Percentiles rank a stretch among this genome's conserved stretches.
Evolutionary conservation across 2,329 filamentous ascomycete genomes (phyloP).

Genomic region (Fusarium temperatum): DNA sequence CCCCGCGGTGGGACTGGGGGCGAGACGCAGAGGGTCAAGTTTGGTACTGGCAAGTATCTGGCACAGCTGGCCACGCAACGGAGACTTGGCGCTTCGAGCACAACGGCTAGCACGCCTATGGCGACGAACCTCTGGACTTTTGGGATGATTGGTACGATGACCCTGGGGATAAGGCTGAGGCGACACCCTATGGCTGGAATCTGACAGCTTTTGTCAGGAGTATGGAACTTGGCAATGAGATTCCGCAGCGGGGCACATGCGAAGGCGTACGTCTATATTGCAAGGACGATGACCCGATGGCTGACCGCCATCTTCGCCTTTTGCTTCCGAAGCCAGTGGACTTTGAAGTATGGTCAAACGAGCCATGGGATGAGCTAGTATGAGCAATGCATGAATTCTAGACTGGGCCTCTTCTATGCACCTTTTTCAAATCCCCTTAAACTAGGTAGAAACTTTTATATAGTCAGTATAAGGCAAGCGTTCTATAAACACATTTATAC

Average conservation of each 20-base stretch:
- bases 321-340: not conserved
- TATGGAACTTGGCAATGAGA: not conserved
- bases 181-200: slow-evolving; percentile 10
- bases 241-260: not conserved
- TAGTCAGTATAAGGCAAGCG: too few species aligned
- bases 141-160: slow-evolving; percentile 5
- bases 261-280: not conserved
- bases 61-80: not conserved
- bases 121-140: slow-evolving; percentile 3
- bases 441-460: too few species aligned
- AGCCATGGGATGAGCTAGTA: too few species aligned
- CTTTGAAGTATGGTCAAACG: fast-evolving
- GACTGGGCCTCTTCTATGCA: not conserved
- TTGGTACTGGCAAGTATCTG: slow-evolving; percentile 10
- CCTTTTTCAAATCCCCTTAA: not conserved
- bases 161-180: not conserved
- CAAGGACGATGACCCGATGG: not conserved
- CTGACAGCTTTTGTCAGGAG: not conserved
- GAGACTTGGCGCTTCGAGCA: slow-evolving; percentile 9
- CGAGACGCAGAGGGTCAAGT: not conserved
- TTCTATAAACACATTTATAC: too few species aligned
- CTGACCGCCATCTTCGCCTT: too few species aligned
- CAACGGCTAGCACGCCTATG: not conserved
- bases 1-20: slow-evolving; percentile 7
- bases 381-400: too few species aligned